Percentiles rank a stretch among this genome's conserved stretches.
Conservation (phyloP, 257 asterid genomes). For the Solanum sitiens region DNA sequence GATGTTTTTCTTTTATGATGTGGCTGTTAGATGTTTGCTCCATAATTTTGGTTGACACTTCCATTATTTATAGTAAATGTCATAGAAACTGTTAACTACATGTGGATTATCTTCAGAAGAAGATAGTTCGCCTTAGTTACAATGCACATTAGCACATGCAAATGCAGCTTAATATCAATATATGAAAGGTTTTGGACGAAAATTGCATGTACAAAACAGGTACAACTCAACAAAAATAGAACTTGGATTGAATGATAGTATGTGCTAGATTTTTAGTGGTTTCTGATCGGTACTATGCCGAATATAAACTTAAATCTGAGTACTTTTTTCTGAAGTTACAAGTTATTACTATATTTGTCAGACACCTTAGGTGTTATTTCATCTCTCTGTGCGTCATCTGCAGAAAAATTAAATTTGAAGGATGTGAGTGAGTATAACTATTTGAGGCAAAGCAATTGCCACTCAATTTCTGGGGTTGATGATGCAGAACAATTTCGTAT, state of each 20-base stretch:
- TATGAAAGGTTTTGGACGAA: neutral
- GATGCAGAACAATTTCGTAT: constrained; percentile 83
- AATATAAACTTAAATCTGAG: neutral
- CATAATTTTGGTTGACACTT: neutral
- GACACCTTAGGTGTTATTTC: neutral
- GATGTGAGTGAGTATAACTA: constrained; percentile 67
- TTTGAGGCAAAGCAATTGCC: constrained; percentile 81
- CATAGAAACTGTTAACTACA: neutral
- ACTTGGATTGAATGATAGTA: neutral
- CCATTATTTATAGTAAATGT: neutral
- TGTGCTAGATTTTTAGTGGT: neutral
- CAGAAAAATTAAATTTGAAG: constrained; percentile 74
- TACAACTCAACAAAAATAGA: neutral
- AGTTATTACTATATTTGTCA: neutral
- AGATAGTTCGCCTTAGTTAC: neutral
- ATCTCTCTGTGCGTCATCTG: constrained; percentile 2
- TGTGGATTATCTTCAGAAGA: neutral
- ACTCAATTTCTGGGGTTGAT: constrained; percentile 73
- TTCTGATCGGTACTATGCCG: neutral
- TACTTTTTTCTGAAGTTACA: neutral
- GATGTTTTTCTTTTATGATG: neutral
- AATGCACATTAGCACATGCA: neutral
- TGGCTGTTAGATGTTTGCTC: neutral
- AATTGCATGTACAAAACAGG: neutral
- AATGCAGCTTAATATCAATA: neutral